Percentiles rank a stretch among this genome's conserved stretches.
Evolutionary conservation across 768 basidiomycete species (phyloP).

Genomic region (Boletus edulis): DNA sequence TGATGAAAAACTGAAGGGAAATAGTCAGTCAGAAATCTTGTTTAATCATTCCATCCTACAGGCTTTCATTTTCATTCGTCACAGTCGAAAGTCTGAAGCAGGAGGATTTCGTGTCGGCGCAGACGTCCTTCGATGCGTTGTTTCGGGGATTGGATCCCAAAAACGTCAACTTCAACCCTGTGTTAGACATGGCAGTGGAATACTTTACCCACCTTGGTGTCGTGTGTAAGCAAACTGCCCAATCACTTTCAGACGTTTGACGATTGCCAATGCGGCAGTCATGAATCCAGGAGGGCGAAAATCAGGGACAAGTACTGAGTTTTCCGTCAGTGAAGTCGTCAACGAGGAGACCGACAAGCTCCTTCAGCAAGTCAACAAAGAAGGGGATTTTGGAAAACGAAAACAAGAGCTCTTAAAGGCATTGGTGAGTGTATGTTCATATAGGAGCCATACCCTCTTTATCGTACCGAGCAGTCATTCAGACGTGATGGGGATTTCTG

Average conservation of each 20-base stretch:
- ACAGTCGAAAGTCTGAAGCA: constrained; percentile 2
- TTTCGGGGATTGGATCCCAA: background rate
- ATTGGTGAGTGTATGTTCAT: constrained; percentile 1
- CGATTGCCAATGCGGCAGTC: background rate
- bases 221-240: background rate
- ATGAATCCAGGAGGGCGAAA: background rate
- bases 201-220: constrained; percentile 2
- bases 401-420: background rate
- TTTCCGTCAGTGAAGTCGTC: background rate
- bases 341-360: background rate
- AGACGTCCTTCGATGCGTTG: background rate
- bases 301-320: background rate
- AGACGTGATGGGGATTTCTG: constrained; percentile 1
- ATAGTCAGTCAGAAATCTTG: background rate
- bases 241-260: background rate
- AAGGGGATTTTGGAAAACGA: background rate
- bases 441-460: background rate
- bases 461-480: background rate
- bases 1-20: background rate
- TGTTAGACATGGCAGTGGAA: background rate
- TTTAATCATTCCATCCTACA: background rate
- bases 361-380: background rate
- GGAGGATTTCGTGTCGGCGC: background rate
- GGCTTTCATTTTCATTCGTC: background rate
- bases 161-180: background rate